phyloP scores from a whole-genome alignment of 495 filamentous ascomycete genomes.

The Aspergillus incahuasiensis region DNA sequence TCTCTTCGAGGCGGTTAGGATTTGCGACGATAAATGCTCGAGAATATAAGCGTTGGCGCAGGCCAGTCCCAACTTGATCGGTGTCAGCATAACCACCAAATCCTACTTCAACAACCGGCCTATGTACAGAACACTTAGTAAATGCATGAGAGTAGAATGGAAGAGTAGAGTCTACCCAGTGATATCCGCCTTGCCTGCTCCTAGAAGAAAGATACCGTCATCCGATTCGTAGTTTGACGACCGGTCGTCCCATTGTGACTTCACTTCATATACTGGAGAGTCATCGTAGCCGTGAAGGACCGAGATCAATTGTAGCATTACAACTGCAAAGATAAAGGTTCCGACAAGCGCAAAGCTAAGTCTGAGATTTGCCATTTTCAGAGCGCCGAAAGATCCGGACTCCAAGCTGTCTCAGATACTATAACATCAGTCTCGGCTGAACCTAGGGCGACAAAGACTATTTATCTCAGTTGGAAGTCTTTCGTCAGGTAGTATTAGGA shows the following conservation, averaged over 20 bases:
- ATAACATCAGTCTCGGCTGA: neutral
- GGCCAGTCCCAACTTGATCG: conserved; percentile 79
- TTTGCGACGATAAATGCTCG: conserved; percentile 86
- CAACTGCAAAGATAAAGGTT: conserved; percentile 22
- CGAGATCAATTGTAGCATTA: conserved; percentile 30
- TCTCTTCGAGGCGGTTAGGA: conserved; percentile 56
- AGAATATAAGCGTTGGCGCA: conserved; percentile 86
- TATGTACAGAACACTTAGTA: conserved; percentile 17
- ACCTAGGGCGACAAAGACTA: neutral
- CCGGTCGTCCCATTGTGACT: conserved; percentile 15
- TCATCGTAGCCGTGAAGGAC: conserved; percentile 17
- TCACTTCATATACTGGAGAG: conserved; percentile 5
- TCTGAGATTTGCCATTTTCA: conserved; percentile 30
- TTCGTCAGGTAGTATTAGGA: conserved; percentile 9
- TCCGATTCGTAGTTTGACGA: conserved; percentile 20
- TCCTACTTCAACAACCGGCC: conserved; percentile 85
- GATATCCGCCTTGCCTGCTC: conserved; percentile 91
- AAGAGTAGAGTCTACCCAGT: conserved; percentile 59
- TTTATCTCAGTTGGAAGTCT: neutral
- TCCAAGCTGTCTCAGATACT: neutral
- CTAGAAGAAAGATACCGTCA: conserved; percentile 66
- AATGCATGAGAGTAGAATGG: neutral
- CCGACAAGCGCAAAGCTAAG: conserved; percentile 22
- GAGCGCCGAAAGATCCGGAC: neutral
- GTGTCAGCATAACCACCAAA: conserved; percentile 90